Percentiles rank a stretch among this genome's conserved stretches.
Evolutionary conservation across 2,329 filamentous ascomycete genomes (phyloP).

Genomic region (Fusarium nodosum): DNA sequence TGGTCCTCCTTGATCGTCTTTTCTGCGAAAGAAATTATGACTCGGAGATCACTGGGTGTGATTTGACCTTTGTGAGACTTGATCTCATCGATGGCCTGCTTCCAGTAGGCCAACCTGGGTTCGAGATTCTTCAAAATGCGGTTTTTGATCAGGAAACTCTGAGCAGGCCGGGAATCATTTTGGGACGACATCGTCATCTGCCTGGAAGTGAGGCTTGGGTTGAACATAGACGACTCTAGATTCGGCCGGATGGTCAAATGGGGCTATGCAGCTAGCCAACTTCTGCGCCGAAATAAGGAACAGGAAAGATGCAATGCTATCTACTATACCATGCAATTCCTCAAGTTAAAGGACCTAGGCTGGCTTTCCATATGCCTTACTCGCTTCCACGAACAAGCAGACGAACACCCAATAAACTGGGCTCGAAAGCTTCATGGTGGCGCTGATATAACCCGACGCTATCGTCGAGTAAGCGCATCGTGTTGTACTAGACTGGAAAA

Average conservation of each 20-base stretch:
- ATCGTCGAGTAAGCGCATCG: neutral
- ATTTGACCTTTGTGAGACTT: neutral
- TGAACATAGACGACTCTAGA: no score
- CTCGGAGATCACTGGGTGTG: no score
- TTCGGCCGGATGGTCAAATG: no score
- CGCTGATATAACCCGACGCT: conserved; percentile 34
- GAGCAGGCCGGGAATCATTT: no score
- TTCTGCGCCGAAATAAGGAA: conserved; percentile 40
- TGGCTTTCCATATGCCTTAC: conserved; percentile 42
- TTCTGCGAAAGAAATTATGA: no score
- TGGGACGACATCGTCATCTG: no score
- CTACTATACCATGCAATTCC: conserved; percentile 37
- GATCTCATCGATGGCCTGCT: neutral
- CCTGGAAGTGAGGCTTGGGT: no score
- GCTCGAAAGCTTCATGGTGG: conserved; percentile 38
- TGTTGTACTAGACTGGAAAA: no score
- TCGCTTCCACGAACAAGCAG: conserved; percentile 43
- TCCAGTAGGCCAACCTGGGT: no score
- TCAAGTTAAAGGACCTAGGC: conserved; percentile 40
- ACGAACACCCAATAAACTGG: conserved; percentile 39
- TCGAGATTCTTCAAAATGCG: no score
- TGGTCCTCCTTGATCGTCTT: no score
- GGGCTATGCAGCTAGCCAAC: conserved; percentile 4
- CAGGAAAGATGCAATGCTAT: conserved; percentile 45
- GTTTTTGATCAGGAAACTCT: no score